A percentile compares a stretch with the other conserved stretches of the same genome.
These are phyloP conservation scores for Afroboletus lepidellus DNA, from an alignment of 1,284 basidiomycete species.

Conservation along the genomic window DNA sequence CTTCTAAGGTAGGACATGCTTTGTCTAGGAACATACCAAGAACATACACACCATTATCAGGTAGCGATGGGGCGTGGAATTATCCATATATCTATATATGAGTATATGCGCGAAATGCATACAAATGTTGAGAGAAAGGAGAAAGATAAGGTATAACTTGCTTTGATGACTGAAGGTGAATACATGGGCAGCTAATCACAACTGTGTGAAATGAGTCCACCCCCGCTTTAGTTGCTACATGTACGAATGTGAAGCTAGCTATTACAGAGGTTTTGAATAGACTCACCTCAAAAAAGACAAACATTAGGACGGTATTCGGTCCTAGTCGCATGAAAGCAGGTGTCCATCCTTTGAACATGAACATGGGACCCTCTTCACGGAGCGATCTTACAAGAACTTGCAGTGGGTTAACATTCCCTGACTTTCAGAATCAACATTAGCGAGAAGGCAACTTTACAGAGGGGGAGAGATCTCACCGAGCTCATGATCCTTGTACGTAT, in stretches of 20 bases:
- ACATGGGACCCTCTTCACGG: conserved; percentile 73
- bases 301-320: conserved; percentile 81
- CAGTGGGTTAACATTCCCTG: conserved; percentile 45
- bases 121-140: conserved; percentile 2
- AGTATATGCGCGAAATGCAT: conserved; percentile 1
- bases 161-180: not conserved
- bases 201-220: conserved; percentile 37
- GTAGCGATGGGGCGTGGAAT: conserved; percentile 1
- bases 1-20: conserved; percentile 7
- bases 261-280: not conserved
- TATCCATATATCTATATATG: conserved; percentile 6
- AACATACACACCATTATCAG: conserved; percentile 3
- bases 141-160: conserved; percentile 2
- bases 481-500: conserved; percentile 79
- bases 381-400: conserved; percentile 58
- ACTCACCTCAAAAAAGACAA: conserved; percentile 79
- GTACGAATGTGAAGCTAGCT: conserved; percentile 6
- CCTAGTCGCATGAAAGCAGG: conserved; percentile 83
- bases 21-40: conserved; percentile 14
- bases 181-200: conserved; percentile 1
- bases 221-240: conserved; percentile 64
- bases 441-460: not conserved
- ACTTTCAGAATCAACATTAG: conserved; percentile 37
- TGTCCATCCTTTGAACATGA: conserved; percentile 89
- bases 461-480: conserved; percentile 50